These are phyloP conservation scores for Ceratobasidium sp. DNA, from an alignment of 1,284 basidiomycete genomes.

Conservation along the genomic window DNA sequence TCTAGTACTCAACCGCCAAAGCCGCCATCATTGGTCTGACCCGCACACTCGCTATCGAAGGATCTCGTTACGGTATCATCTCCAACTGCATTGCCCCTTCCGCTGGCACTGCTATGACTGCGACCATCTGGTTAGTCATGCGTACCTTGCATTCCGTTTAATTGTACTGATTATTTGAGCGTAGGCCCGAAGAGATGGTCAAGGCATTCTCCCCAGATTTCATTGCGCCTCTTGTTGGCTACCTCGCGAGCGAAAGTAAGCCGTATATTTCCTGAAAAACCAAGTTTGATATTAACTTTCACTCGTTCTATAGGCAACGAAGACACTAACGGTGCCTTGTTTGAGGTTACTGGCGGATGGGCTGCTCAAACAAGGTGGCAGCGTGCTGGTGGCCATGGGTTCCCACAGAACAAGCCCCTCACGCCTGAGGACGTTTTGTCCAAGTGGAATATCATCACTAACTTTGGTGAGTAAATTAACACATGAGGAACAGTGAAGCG, in stretches of 20 bases:
- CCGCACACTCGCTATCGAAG: constrained; percentile 92
- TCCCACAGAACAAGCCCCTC: constrained; percentile 81
- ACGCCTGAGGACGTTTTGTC: constrained; percentile 83
- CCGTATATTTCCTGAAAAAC: neutral
- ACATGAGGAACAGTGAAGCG: no score
- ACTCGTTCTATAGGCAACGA: constrained; percentile 68
- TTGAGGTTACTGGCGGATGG: constrained; percentile 95
- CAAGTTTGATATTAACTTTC: neutral
- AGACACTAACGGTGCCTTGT: constrained; percentile 82
- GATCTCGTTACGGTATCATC: constrained; percentile 90
- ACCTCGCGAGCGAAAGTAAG: constrained; percentile 83
- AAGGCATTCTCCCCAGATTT: constrained; percentile 92
- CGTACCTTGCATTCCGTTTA: no score
- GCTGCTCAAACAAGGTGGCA: constrained; percentile 95
- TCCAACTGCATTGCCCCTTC: constrained; percentile 92
- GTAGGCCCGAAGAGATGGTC: constrained; percentile 91
- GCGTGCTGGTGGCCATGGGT: constrained; percentile 88
- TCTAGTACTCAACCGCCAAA: constrained; percentile 91
- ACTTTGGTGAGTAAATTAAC: constrained; percentile 73
- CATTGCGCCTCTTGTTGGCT: constrained; percentile 93
- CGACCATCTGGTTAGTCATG: constrained; percentile 76
- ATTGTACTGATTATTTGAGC: constrained; percentile 22
- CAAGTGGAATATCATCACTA: constrained; percentile 86
- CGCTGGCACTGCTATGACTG: constrained; percentile 93
- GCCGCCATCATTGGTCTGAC: constrained; percentile 94